Conservation (phyloP, 768 basidiomycete species). For the Xerocomellus intermedius region DNA sequence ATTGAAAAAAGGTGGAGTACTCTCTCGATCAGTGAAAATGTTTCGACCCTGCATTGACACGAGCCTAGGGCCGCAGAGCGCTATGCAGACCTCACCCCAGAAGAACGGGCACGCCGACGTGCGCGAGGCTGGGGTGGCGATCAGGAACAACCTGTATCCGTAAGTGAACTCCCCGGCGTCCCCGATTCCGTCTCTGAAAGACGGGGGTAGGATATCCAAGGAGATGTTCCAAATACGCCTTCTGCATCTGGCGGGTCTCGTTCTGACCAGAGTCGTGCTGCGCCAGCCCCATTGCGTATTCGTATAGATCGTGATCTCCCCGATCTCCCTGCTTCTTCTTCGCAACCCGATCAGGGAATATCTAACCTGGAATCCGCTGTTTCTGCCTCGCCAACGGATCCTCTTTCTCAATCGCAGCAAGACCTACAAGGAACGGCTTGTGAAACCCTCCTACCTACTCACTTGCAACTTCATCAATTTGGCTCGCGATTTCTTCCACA, state of each 20-base stretch:
- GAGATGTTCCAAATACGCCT: constrained; percentile 2
- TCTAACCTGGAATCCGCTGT: constrained; percentile 8
- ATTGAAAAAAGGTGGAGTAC: constrained; percentile 74
- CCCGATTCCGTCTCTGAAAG: constrained; percentile 4
- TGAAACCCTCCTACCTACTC: constrained; percentile 59
- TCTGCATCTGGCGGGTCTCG: constrained; percentile 2
- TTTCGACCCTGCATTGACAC: constrained; percentile 1
- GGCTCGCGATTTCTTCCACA: constrained; percentile 87
- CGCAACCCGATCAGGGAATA: constrained; percentile 1
- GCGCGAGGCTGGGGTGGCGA: constrained; percentile 71
- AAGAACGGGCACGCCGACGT: constrained; percentile 54
- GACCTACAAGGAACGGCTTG: constrained; percentile 40
- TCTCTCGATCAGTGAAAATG: neutral
- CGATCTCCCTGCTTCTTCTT: constrained; percentile 18
- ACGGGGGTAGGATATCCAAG: constrained; percentile 15
- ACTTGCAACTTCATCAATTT: constrained; percentile 70
- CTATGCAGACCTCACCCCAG: constrained; percentile 62
- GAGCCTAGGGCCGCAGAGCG: constrained; percentile 74
- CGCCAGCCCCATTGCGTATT: constrained; percentile 38
- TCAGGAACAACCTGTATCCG: constrained; percentile 12
- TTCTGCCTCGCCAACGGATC: constrained; percentile 24
- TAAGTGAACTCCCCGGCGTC: constrained; percentile 7
- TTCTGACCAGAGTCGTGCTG: constrained; percentile 10
- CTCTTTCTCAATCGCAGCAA: constrained; percentile 30
- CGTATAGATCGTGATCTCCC: constrained; percentile 42